Percentiles rank a stretch among this genome's conserved stretches.
Conservation (phyloP, 257 asterid genomes). For the Solanum tarijense region DNA sequence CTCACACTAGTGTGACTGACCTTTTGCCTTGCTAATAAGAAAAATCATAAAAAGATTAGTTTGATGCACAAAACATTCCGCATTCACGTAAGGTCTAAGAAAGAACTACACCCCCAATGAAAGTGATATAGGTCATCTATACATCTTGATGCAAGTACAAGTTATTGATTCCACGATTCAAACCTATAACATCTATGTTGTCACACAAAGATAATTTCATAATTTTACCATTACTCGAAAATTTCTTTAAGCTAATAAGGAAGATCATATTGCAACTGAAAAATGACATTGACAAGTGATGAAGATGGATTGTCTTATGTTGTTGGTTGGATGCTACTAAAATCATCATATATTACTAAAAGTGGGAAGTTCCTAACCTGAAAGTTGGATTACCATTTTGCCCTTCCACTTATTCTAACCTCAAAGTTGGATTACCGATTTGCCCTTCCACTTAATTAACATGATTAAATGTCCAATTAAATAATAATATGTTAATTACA, state of each 20-base stretch:
- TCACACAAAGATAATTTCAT: neutral
- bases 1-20: no score
- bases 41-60: neutral
- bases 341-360: no score
- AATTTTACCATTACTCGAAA: neutral
- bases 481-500: no score
- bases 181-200: neutral
- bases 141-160: no score
- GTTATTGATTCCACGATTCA: neutral
- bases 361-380: no score
- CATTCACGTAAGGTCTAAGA: neutral
- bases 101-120: rapidly evolving
- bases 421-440: no score
- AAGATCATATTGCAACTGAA: neutral
- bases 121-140: no score
- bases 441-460: no score
- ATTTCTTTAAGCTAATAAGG: neutral
- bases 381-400: no score
- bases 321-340: neutral
- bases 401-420: no score
- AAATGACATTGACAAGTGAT: neutral
- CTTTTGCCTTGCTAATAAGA: neutral
- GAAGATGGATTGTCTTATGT: neutral
- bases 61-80: neutral
- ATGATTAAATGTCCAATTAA: no score